Evolutionary conservation across 225 moss, liverwort and hornwort species (phyloP).

Genomic region (Sphagnum contortum): DNA sequence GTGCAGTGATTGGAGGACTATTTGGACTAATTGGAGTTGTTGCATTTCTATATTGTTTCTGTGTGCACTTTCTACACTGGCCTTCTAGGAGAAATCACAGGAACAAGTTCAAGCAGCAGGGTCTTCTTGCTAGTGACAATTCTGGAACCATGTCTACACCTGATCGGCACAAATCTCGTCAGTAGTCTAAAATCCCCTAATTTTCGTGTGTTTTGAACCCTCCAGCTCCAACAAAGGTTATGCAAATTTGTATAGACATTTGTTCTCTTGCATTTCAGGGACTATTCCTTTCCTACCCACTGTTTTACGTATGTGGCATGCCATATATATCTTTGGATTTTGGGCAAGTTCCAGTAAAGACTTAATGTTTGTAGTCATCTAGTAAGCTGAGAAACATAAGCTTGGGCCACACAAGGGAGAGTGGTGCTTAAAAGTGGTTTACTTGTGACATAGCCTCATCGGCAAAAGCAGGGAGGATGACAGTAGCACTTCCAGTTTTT

Average conservation of each 20-base stretch:
- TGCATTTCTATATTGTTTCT: constrained; percentile 23
- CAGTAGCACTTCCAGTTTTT: too few species aligned
- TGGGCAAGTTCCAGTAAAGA: neutral
- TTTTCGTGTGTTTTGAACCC: neutral
- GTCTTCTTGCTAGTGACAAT: constrained; percentile 12
- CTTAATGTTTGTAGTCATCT: too few species aligned
- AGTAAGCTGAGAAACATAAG: too few species aligned
- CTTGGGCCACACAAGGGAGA: too few species aligned
- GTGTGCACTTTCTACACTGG: constrained; percentile 8
- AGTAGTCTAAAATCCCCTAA: constrained; percentile 1
- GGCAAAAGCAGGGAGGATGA: too few species aligned
- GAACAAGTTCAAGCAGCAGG: constrained; percentile 10
- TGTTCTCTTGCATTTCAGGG: too few species aligned
- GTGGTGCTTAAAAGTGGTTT: too few species aligned
- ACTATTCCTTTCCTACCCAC: too few species aligned
- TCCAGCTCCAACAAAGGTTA: too few species aligned
- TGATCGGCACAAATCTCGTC: constrained; percentile 17
- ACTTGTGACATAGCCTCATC: too few species aligned
- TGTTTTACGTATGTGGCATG: too few species aligned
- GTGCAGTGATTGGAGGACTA: constrained; percentile 39
- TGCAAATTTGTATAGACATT: too few species aligned
- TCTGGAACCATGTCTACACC: constrained; percentile 23
- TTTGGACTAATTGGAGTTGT: constrained; percentile 19
- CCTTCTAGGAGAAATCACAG: constrained; percentile 8
- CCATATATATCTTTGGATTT: neutral